Evolutionary conservation across 2,329 filamentous ascomycete genomes (phyloP), one percentile per base, ranked within the genome.

Genomic region (Aspergillus pseudoviridinutans): DNA sequence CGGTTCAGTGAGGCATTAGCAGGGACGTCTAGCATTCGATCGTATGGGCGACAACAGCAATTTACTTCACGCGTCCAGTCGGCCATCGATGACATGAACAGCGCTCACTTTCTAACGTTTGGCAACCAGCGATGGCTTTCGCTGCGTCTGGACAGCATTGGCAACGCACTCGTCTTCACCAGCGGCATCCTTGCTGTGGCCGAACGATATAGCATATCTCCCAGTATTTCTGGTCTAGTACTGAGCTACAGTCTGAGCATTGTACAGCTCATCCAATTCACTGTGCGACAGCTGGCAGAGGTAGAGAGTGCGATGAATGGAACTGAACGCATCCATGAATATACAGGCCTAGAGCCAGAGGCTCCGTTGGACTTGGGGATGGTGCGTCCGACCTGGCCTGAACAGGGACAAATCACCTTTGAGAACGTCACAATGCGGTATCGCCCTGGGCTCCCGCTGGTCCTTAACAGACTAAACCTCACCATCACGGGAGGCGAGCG

Each of bases 221-320:
- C 92, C 2, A 91, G 89, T 50, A 95, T 91, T 56, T 87, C 85
- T 51, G 92, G 92, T 38, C 80, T 97, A 29, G 91, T 97, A 0
- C 82, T 97, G 24, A 92, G 89, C 47, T 96, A 96, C 75, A 95
- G 96, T 68, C 82, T 97, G 20, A 85, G 88, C n/a, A 94, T 96
- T 68, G 91, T 95, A 28, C 90, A 94, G 73, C 91, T 96, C 88
- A 87, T 97, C 64, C 92, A 96, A 71, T 96, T 96, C 74, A 92
- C 91, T 1, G 90, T 97, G 27, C 85, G 92, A 22, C 92, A 97
- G 75, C 81, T 96, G 6, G 92, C 92, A 29, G 92, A 38, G n/a
- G 14, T 20, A 44, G 41, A n/a, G 41, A 20, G 14, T 44, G 41
- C 14, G 41, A 44, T 44, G 87, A 92, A 92, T 66, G 84, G 88